phyloP scores from a whole-genome alignment of 306 rosid species.

The Corylus heterophylla region DNA sequence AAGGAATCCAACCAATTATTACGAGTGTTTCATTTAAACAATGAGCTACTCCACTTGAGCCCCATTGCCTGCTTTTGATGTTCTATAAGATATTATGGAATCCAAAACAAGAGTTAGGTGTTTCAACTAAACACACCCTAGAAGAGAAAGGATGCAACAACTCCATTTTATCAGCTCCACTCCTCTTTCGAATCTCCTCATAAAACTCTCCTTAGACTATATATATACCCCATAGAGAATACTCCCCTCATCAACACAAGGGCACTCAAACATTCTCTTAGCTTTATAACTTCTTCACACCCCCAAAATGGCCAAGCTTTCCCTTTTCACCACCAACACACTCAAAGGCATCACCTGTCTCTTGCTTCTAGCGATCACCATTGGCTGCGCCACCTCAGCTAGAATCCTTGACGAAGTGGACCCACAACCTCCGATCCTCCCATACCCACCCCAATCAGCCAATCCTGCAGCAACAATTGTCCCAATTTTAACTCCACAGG shows the following conservation, averaged over 20 bases:
- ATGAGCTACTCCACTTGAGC: not conserved
- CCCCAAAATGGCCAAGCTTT: slow-evolving; percentile 34
- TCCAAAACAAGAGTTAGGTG: slow-evolving; percentile 29
- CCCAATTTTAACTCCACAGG: slow-evolving; percentile 21
- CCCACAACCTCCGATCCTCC: slow-evolving; percentile 32
- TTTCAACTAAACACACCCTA: slow-evolving; percentile 47
- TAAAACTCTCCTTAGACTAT: not conserved
- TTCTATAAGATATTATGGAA: not conserved
- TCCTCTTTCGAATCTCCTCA: not conserved
- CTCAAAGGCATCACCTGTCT: slow-evolving; percentile 22
- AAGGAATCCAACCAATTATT: not conserved
- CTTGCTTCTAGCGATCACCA: slow-evolving; percentile 32
- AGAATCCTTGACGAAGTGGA: slow-evolving; percentile 41
- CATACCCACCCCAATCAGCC: slow-evolving; percentile 31
- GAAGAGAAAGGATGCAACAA: slow-evolving; percentile 42
- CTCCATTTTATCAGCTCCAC: slow-evolving; percentile 73
- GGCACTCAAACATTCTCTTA: slow-evolving; percentile 16
- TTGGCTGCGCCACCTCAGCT: slow-evolving; percentile 38
- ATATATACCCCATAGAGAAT: slow-evolving; percentile 13
- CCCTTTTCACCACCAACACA: slow-evolving; percentile 5
- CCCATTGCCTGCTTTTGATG: not conserved
- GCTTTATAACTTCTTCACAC: not conserved
- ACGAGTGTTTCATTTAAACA: not conserved
- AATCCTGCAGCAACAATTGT: slow-evolving; percentile 37
- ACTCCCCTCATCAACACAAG: slow-evolving; percentile 11